A percentile compares a stretch with the other conserved stretches of the same genome.
Evolutionary conservation across 106 monocot genomes (phyloP).

Genomic region (Vanilla planifolia): DNA sequence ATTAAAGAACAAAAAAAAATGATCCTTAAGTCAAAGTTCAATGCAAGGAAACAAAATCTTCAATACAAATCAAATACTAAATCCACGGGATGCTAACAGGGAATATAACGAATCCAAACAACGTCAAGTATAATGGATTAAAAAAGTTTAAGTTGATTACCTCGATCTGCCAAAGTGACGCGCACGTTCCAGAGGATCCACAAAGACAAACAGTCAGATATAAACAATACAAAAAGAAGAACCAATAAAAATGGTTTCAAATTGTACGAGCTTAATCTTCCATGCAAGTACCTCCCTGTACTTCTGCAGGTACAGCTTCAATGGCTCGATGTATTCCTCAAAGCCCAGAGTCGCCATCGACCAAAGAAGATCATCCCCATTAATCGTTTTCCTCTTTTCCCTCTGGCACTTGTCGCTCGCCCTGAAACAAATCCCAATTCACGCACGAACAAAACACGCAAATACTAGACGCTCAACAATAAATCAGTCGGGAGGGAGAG

Average conservation of each 20-base stretch:
- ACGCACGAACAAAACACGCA: slow-evolving; percentile 5
- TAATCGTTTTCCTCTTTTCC: slow-evolving; percentile 68
- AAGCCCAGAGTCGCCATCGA: slow-evolving; percentile 60
- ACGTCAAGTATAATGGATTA: background rate
- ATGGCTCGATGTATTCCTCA: slow-evolving; percentile 60
- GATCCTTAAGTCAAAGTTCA: too few relatives aligned
- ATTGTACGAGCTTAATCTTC: background rate
- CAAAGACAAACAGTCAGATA: slow-evolving; percentile 4
- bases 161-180: slow-evolving; percentile 34
- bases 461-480: background rate
- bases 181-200: slow-evolving; percentile 3
- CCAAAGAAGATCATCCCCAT: slow-evolving; percentile 59
- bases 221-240: background rate
- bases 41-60: too few relatives aligned
- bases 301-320: slow-evolving; percentile 54
- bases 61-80: too few relatives aligned
- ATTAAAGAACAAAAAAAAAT: too few relatives aligned
- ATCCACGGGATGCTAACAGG: too few relatives aligned
- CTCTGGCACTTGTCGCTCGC: slow-evolving; percentile 64
- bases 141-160: slow-evolving; percentile 16
- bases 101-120: too few relatives aligned
- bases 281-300: slow-evolving; percentile 39
- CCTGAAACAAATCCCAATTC: slow-evolving; percentile 11
- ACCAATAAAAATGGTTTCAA: background rate
- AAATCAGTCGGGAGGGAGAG: background rate